A percentile compares a stretch with the other conserved stretches of the same genome.
Evolutionary conservation across 148 eudicot genomes (phyloP).

Genomic region (Rhododendron mucronatum): DNA sequence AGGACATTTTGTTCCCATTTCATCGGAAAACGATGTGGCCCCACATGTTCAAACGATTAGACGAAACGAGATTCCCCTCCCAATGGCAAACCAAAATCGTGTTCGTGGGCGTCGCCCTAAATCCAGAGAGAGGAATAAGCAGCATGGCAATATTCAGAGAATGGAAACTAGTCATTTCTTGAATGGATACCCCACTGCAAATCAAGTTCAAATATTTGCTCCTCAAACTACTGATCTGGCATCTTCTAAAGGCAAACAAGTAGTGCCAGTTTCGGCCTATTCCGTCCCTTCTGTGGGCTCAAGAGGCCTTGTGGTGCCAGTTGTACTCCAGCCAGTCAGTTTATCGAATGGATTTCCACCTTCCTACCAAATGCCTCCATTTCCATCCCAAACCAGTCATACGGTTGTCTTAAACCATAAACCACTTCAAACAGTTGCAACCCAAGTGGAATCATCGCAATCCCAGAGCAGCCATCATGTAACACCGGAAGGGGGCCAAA

Average conservation of each 20-base stretch:
- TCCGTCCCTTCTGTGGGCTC: constrained; percentile 41
- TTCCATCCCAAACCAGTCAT: constrained; percentile 39
- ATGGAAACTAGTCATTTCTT: constrained; percentile 15
- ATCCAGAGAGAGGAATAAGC: constrained; percentile 32
- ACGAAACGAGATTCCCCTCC: constrained; percentile 52
- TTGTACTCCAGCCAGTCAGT: constrained; percentile 49
- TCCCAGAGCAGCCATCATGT: constrained; percentile 20
- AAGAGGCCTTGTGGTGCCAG: constrained; percentile 74
- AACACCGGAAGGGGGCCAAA: constrained; percentile 14
- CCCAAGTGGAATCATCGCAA: constrained; percentile 12
- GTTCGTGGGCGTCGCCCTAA: constrained; percentile 21
- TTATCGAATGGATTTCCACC: constrained; percentile 40
- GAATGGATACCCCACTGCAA: constrained; percentile 36
- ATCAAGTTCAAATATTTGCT: constrained; percentile 21
- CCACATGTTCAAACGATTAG: constrained; percentile 64
- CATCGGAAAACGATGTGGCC: constrained; percentile 74
- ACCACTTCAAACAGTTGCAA: constrained; percentile 25
- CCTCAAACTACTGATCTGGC: constrained; percentile 1
- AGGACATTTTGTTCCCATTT: constrained; percentile 69
- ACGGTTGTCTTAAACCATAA: constrained; percentile 37
- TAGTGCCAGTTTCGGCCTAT: constrained; percentile 30
- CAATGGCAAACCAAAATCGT: constrained; percentile 24
- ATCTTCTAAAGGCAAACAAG: constrained; percentile 25
- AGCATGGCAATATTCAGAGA: constrained; percentile 13
- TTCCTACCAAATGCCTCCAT: constrained; percentile 30